A percentile compares a stretch with the other conserved stretches of the same genome.
Conservation (phyloP, 2,329 filamentous ascomycete species). For the Alternaria dauci region DNA sequence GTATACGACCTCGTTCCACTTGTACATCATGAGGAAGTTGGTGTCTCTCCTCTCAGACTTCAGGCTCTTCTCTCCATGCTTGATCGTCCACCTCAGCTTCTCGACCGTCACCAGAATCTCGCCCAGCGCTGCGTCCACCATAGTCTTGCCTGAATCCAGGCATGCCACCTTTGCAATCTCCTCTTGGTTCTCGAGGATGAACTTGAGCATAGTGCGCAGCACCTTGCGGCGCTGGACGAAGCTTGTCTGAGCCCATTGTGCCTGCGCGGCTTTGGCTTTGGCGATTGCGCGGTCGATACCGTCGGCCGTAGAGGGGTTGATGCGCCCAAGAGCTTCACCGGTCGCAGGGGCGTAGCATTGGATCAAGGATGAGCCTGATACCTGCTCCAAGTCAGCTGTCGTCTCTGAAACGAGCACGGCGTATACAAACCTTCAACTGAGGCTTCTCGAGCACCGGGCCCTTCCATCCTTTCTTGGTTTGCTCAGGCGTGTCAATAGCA, state of each 20-base stretch:
- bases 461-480: conserved; percentile 63
- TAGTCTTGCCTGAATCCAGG: conserved; percentile 94
- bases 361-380: conserved; percentile 71
- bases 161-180: conserved; percentile 85
- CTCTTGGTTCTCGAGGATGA: conserved; percentile 88
- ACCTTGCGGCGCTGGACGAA: conserved; percentile 82
- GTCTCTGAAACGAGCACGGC: background rate
- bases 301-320: conserved; percentile 78
- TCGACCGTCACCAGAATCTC: conserved; percentile 94
- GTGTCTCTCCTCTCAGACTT: conserved; percentile 77
- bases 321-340: conserved; percentile 78
- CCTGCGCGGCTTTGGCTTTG: conserved; percentile 77
- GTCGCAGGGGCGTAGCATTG: conserved; percentile 92
- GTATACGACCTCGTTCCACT: conserved; percentile 87
- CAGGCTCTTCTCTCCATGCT: conserved; percentile 86
- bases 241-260: conserved; percentile 77
- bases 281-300: conserved; percentile 82
- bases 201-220: conserved; percentile 79
- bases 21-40: conserved; percentile 94
- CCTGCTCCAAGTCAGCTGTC: conserved; percentile 45
- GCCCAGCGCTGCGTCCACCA: conserved; percentile 90
- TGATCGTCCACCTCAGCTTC: conserved; percentile 93
- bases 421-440: conserved; percentile 63
- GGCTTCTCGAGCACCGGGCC: conserved; percentile 67
- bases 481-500: conserved; percentile 68